phyloP scores from a whole-genome alignment of 129 eudicot genomes.

The Tagetes patula region DNA sequence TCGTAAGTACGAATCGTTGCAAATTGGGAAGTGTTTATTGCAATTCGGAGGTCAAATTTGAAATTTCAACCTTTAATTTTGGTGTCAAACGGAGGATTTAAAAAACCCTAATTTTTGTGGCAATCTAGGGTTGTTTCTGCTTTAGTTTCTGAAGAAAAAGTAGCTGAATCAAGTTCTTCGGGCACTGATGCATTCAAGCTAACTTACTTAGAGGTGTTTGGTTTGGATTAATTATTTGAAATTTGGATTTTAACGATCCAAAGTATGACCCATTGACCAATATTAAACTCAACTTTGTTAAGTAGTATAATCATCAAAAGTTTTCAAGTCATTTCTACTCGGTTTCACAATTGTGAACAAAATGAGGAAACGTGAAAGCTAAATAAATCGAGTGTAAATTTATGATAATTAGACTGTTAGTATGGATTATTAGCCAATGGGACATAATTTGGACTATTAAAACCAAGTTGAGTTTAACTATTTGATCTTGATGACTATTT shows the following conservation, averaged over 20 bases:
- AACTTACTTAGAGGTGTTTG: slow-evolving; percentile 92
- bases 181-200: slow-evolving; percentile 60
- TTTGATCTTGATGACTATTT: slow-evolving; percentile 19
- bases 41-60: not conserved
- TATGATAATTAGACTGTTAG: too few species aligned
- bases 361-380: too few species aligned
- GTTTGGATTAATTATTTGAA: not conserved
- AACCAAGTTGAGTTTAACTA: too few species aligned
- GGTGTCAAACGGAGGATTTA: not conserved
- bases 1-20: not conserved
- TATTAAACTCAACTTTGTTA: too few species aligned
- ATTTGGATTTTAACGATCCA: too few species aligned
- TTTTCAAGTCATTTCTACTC: too few species aligned
- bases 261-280: too few species aligned
- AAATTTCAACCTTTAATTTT: not conserved
- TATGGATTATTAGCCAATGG: too few species aligned
- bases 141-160: slow-evolving; percentile 55
- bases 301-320: too few species aligned
- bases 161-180: slow-evolving; percentile 44
- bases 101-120: slow-evolving; percentile 24
- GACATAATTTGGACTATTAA: too few species aligned
- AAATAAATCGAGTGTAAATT: too few species aligned
- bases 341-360: too few species aligned
- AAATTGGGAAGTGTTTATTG: not conserved
- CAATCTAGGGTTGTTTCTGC: slow-evolving; percentile 56